Evolutionary conservation across 2,329 filamentous ascomycete species (phyloP), one percentile per base, ranked within the genome.

Genomic region (Alternaria angustiovoidea): DNA sequence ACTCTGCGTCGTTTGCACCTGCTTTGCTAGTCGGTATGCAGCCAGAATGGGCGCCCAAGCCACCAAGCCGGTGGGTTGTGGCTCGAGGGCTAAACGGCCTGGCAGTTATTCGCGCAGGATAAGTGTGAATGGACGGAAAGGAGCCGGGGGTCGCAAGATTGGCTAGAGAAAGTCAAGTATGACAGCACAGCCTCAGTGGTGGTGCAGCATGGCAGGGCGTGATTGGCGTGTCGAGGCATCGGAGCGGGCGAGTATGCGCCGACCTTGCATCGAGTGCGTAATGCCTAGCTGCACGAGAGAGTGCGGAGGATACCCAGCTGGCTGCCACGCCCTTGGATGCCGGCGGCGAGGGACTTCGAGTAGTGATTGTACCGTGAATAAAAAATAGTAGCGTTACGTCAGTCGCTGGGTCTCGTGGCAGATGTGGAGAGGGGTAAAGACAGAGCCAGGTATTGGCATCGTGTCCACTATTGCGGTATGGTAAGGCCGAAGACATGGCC

Each of bases 161-260:
- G 26, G 12, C 54, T 53, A 32, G 26, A 30, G 22, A 52, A 32
- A 47, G 43, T 30, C 16, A 18, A 9, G 18, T 32, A 39, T 57
- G 30, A 54, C 38, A 53, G 65, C 65, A 67, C 65, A 65, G 65
- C 65, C 65, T 67, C 65, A 42, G 57, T 32, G 42, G 39, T 46
- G 54, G 59, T 61, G 64, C 56, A 54, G 58, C 55, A 48, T 42
- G 61, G 47, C 43, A 20, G 41, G 39, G 54, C 18, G 41, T 63
- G 59, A 59, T 69, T 67, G 49, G 65, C 44, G 52, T 52, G 56
- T 12, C 36, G 34, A 26, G 12, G 18, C 12, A n/a, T 65, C 63
- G 66, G 63, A 5, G 53, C 64, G 57, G 65, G 63, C 22, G 56
- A 48, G 12, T 32, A 51, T 26, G 34, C 47, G 51, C 52, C 57